Conservation (phyloP, 441 rosid genomes). For the Biscutella laevigata region DNA sequence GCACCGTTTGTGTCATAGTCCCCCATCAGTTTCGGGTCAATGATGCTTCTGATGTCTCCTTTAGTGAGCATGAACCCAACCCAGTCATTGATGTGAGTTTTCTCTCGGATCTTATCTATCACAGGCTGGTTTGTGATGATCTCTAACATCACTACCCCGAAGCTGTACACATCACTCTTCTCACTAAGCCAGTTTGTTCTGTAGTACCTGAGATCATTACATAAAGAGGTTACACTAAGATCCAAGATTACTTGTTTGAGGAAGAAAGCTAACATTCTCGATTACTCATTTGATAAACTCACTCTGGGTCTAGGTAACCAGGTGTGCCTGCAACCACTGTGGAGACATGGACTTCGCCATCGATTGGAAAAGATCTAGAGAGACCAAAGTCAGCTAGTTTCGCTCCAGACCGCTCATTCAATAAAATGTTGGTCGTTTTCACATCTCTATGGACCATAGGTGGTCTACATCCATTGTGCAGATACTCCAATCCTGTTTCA, state of each 20-base stretch:
- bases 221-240: too few relatives aligned
- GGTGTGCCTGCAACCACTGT: constrained; percentile 29
- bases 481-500: constrained; percentile 34
- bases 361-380: constrained; percentile 27
- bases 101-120: constrained; percentile 10
- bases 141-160: constrained; percentile 31
- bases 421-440: constrained; percentile 36
- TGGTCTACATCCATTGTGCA: constrained; percentile 39
- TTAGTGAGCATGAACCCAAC: constrained; percentile 25
- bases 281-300: constrained; percentile 1
- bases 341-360: constrained; percentile 18
- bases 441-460: constrained; percentile 42
- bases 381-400: constrained; percentile 44
- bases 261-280: not conserved
- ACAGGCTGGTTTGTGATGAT: constrained; percentile 26
- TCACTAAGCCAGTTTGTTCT: constrained; percentile 24
- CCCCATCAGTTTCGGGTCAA: constrained; percentile 27
- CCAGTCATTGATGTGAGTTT: constrained; percentile 26
- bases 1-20: constrained; percentile 24
- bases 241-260: too few relatives aligned
- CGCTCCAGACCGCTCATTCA: constrained; percentile 28
- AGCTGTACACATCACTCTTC: constrained; percentile 33
- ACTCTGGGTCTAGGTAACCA: constrained; percentile 38
- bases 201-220: constrained; percentile 19
- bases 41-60: constrained; percentile 25